Conservation (phyloP, 1,284 basidiomycete species). For the Mycosarcoma maydis region DNA sequence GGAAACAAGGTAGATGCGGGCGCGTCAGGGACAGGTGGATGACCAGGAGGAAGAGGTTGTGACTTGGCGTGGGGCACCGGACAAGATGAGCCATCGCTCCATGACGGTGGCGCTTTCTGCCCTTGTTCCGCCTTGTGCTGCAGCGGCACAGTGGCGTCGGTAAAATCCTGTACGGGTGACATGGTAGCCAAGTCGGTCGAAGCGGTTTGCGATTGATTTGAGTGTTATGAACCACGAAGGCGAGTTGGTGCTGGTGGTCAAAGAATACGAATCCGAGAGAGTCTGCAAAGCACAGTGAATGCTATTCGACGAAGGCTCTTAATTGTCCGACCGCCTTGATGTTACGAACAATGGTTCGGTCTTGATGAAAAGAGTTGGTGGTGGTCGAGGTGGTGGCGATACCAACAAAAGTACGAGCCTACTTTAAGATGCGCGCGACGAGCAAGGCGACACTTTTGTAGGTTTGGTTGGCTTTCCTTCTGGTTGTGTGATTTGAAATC, state of each 20-base stretch:
- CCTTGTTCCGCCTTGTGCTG: not conserved
- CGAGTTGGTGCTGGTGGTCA: no score
- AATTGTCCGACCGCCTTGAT: no score
- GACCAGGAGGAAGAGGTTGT: slow-evolving; percentile 65
- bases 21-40: slow-evolving; percentile 55
- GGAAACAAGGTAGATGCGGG: slow-evolving; percentile 55
- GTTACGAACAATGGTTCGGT: no score
- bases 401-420: not conserved
- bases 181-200: slow-evolving; percentile 8
- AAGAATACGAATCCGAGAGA: no score
- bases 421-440: no score
- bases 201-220: not conserved
- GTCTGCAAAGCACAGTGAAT: no score
- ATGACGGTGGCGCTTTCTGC: slow-evolving; percentile 23
- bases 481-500: slow-evolving; percentile 6
- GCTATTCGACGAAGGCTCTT: no score
- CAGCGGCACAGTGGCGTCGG: not conserved
- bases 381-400: slow-evolving; percentile 4
- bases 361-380: no score
- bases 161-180: slow-evolving; percentile 13
- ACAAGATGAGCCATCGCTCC: slow-evolving; percentile 48
- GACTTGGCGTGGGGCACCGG: slow-evolving; percentile 63
- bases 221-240: no score
- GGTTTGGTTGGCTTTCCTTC: not conserved
- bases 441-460: not conserved